phyloP scores from a whole-genome alignment of 805 yeast species.

The Saccharomycopsis microspora region DNA sequence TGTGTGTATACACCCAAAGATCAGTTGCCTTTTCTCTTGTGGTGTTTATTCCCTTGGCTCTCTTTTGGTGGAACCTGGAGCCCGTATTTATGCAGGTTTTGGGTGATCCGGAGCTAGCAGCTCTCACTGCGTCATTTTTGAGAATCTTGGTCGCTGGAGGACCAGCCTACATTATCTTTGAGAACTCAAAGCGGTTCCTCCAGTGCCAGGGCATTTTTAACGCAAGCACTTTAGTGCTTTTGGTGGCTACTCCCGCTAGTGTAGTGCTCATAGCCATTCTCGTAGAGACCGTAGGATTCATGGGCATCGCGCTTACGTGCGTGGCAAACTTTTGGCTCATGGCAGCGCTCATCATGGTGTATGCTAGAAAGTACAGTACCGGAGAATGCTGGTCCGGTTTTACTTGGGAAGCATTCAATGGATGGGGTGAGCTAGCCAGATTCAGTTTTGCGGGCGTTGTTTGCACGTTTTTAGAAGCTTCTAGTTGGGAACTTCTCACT shows the following conservation, averaged over 20 bases:
- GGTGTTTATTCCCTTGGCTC: constrained; percentile 37
- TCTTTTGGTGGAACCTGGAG: constrained; percentile 58
- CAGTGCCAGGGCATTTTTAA: constrained; percentile 84
- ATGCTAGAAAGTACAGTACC: constrained; percentile 38
- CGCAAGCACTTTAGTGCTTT: constrained; percentile 64
- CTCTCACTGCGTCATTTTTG: constrained; percentile 46
- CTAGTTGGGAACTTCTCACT: constrained; percentile 65
- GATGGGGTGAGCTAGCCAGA: constrained; percentile 47
- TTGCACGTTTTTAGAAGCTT: constrained; percentile 68
- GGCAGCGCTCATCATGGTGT: constrained; percentile 33
- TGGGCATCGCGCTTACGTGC: constrained; percentile 57
- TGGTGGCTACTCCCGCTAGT: constrained; percentile 46
- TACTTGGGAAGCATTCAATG: constrained; percentile 31
- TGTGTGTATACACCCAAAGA: constrained; percentile 65
- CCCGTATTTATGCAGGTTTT: constrained; percentile 28
- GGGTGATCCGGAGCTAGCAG: constrained; percentile 47
- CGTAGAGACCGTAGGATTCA: constrained; percentile 53
- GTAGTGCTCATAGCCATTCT: constrained; percentile 40
- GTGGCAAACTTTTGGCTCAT: constrained; percentile 45
- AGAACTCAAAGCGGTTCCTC: constrained; percentile 67
- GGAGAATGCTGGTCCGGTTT: constrained; percentile 36
- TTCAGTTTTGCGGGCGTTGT: constrained; percentile 67
- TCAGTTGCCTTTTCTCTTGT: constrained; percentile 53
- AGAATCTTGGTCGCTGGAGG: constrained; percentile 53
- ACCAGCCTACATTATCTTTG: constrained; percentile 72